These are phyloP conservation scores for Onygena corvina DNA, from an alignment of 2,329 filamentous ascomycete species.

Conservation along the genomic window DNA sequence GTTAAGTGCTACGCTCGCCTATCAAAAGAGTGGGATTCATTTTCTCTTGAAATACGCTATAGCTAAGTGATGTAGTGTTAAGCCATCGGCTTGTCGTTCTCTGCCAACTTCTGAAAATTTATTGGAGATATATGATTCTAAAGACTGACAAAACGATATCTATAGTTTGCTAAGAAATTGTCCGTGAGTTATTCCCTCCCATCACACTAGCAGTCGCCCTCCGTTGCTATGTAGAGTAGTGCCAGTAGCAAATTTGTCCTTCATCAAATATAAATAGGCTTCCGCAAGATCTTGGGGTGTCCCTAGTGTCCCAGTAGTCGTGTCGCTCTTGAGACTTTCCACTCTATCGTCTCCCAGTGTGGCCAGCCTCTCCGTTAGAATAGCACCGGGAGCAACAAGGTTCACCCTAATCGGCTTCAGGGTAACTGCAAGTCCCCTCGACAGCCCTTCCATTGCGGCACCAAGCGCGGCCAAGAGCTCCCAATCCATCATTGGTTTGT, in stretches of 20 bases:
- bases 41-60: too few species aligned
- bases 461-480: slow-evolving; percentile 21
- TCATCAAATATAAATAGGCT: slow-evolving; percentile 36
- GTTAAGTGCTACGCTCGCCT: too few species aligned
- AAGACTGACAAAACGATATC: too few species aligned
- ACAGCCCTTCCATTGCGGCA: slow-evolving; percentile 24
- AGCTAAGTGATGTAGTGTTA: too few species aligned
- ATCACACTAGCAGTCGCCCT: slow-evolving; percentile 2
- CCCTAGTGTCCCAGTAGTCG: slow-evolving; percentile 21
- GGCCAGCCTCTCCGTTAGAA: slow-evolving; percentile 32
- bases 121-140: too few species aligned
- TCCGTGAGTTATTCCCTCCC: too few species aligned
- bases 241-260: slow-evolving; percentile 32
- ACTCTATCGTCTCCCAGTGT: slow-evolving; percentile 13
- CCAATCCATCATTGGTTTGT: slow-evolving; percentile 28
- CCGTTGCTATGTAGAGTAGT: slow-evolving; percentile 17
- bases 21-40: background rate
- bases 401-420: slow-evolving; percentile 35
- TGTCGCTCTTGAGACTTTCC: slow-evolving; percentile 22
- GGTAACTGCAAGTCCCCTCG: slow-evolving; percentile 31
- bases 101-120: too few species aligned
- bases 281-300: slow-evolving; percentile 32
- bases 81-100: too few species aligned
- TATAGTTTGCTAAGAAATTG: too few species aligned
- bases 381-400: slow-evolving; percentile 30